These are phyloP conservation scores for Botrytis cinerea DNA, from an alignment of 2,329 filamentous ascomycete species.

Conservation along the genomic window DNA sequence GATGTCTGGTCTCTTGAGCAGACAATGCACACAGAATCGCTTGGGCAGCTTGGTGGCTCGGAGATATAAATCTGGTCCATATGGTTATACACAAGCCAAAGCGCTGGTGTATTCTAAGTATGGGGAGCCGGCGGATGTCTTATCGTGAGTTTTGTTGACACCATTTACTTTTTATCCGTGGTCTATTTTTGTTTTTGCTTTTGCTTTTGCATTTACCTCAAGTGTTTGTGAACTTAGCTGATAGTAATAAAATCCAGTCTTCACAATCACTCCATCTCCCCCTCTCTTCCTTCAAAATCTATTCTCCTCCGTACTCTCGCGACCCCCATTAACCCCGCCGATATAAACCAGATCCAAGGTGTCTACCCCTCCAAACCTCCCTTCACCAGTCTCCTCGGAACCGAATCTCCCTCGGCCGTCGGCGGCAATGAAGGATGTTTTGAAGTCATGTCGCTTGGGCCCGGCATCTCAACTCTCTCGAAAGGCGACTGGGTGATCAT, in stretches of 20 bases:
- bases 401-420: constrained; percentile 71
- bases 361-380: constrained; percentile 86
- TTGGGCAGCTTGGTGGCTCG: constrained; percentile 28
- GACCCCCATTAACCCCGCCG: constrained; percentile 91
- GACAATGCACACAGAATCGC: background rate
- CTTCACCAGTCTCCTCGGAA: constrained; percentile 76
- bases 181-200: background rate
- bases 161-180: background rate
- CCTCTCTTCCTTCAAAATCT: constrained; percentile 63
- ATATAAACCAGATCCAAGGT: constrained; percentile 97
- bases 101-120: constrained; percentile 74
- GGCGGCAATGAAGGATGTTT: constrained; percentile 93
- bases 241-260: constrained; percentile 49
- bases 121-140: constrained; percentile 73
- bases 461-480: constrained; percentile 49
- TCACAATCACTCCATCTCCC: constrained; percentile 75
- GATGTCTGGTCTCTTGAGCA: background rate
- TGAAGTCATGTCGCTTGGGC: constrained; percentile 75
- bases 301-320: constrained; percentile 86
- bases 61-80: constrained; percentile 57
- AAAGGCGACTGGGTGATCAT: constrained; percentile 96
- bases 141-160: constrained; percentile 51
- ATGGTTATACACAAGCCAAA: constrained; percentile 84
- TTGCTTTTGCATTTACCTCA: background rate
- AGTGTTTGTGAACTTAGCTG: constrained; percentile 16